Evolutionary conservation across 2,329 filamentous ascomycete species (phyloP).

Genomic region (Tolypocladium album): DNA sequence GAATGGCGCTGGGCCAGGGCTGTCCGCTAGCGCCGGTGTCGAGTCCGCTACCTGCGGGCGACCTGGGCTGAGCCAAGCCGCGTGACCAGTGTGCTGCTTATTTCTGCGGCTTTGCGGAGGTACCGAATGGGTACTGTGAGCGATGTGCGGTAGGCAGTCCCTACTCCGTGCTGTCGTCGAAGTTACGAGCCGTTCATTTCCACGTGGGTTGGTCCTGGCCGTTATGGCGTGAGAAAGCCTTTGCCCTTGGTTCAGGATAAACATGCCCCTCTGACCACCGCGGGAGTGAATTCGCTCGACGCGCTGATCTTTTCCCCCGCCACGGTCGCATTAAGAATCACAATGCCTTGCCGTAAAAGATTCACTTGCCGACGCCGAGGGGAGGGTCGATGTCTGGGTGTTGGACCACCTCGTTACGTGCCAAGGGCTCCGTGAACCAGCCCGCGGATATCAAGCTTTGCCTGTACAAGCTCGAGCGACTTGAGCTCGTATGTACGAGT

Average conservation of each 20-base stretch:
- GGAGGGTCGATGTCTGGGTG: background rate
- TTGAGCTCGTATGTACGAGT: background rate
- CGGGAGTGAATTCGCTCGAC: background rate
- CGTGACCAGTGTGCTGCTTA: no score
- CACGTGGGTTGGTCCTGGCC: background rate
- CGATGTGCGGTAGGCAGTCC: no score
- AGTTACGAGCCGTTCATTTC: background rate
- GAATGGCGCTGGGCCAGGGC: conserved; percentile 1
- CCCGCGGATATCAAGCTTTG: background rate
- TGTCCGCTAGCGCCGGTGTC: conserved; percentile 1
- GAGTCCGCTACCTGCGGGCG: background rate
- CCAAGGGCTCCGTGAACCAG: background rate
- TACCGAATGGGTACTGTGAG: background rate
- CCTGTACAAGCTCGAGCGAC: background rate
- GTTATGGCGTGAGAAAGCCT: background rate
- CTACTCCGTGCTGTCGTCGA: background rate
- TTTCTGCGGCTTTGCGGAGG: background rate
- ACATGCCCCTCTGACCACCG: background rate
- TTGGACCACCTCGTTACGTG: background rate
- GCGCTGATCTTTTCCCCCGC: no score
- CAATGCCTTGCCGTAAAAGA: background rate
- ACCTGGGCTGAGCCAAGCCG: background rate
- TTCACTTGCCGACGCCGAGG: background rate
- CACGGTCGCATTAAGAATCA: background rate
- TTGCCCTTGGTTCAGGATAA: background rate